Evolutionary conservation across 495 filamentous ascomycete genomes (phyloP).

Genomic region (Penicillium fimorum): DNA sequence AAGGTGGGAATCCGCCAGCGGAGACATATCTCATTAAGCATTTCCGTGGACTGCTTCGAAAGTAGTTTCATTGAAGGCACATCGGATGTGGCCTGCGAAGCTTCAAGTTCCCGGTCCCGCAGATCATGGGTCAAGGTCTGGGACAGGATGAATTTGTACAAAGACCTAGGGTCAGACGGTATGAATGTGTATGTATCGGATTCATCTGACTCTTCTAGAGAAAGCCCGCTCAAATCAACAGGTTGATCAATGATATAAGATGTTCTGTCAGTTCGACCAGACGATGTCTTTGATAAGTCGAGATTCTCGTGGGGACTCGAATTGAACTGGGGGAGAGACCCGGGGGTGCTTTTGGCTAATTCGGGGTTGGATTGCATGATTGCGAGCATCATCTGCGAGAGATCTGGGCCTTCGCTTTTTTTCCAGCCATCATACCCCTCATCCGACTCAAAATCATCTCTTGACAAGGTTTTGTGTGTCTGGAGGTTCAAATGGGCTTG

Average conservation of each 20-base stretch:
- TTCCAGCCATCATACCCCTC: conserved; percentile 91
- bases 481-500: conserved; percentile 82
- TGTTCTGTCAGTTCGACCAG: conserved; percentile 41
- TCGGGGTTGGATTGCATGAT: conserved; percentile 86
- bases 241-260: conserved; percentile 75
- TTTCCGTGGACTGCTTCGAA: conserved; percentile 76
- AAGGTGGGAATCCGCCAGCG: conserved; percentile 90
- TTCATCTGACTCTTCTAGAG: conserved; percentile 49
- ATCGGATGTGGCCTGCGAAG: conserved; percentile 51
- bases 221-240: conserved; percentile 71
- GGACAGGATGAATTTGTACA: conserved; percentile 74
- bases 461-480: conserved; percentile 71
- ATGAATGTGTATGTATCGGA: conserved; percentile 79
- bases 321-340: conserved; percentile 52
- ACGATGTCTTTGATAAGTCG: conserved; percentile 58
- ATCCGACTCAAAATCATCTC: conserved; percentile 86
- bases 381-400: conserved; percentile 89
- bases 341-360: conserved; percentile 66
- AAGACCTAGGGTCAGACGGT: conserved; percentile 76
- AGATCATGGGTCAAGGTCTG: conserved; percentile 71
- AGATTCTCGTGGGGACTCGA: conserved; percentile 34
- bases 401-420: conserved; percentile 73
- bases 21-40: conserved; percentile 79
- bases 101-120: conserved; percentile 54
- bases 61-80: conserved; percentile 61